Evolutionary conservation across 108 stramenopile species (phyloP).

Genomic region (Nitzschia sp.): DNA sequence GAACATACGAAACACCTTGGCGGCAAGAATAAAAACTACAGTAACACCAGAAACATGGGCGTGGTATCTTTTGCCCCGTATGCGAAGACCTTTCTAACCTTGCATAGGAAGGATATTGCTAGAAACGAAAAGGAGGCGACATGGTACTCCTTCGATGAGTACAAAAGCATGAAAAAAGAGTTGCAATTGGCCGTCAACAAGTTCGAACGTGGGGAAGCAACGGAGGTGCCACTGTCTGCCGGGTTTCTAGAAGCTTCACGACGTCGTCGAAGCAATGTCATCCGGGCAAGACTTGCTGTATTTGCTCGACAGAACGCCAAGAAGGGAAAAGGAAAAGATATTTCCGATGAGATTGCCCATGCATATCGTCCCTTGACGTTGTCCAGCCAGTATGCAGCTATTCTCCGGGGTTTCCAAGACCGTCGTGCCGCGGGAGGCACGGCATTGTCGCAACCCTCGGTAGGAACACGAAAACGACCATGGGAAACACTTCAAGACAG

Average conservation of each 20-base stretch:
- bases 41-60: too few species aligned
- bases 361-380: neutral
- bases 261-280: neutral
- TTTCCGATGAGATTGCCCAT: constrained; percentile 2
- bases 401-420: neutral
- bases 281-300: neutral
- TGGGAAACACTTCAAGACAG: too few species aligned
- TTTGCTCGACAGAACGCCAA: neutral
- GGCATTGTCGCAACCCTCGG: too few species aligned
- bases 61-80: too few species aligned
- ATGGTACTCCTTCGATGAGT: neutral
- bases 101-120: too few species aligned
- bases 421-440: neutral
- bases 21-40: too few species aligned
- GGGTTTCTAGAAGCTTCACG: neutral
- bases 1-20: too few species aligned
- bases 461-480: too few species aligned
- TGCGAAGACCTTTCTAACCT: too few species aligned
- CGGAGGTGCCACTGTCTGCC: neutral
- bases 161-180: neutral
- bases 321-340: neutral
- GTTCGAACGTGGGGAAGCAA: neutral
- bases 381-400: neutral
- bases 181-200: too few species aligned
- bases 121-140: neutral